phyloP scores from a whole-genome alignment of 768 basidiomycete species.

The Suillus discolor region DNA sequence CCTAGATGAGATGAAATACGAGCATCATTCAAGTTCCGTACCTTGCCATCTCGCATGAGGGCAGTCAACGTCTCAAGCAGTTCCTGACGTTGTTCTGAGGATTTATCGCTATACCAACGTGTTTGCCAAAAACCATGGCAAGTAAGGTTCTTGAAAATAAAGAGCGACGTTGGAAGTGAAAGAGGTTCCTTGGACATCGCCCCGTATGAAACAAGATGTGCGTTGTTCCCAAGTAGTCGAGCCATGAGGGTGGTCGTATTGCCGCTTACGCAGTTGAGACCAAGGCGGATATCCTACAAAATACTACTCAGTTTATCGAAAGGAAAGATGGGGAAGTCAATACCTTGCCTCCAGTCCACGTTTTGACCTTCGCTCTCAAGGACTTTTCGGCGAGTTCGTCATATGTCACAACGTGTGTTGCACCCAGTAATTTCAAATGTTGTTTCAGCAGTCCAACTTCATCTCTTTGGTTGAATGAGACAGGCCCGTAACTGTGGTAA shows the following conservation, averaged over 20 bases:
- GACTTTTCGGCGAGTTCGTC: constrained; percentile 66
- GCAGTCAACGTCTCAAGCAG: constrained; percentile 54
- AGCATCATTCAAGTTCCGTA: constrained; percentile 23
- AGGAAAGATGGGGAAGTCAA: constrained; percentile 12
- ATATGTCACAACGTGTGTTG: constrained; percentile 77
- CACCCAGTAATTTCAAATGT: constrained; percentile 63
- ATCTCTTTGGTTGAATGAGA: constrained; percentile 40
- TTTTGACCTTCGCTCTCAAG: constrained; percentile 54
- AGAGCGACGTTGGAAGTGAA: constrained; percentile 71
- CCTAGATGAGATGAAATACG: constrained; percentile 11
- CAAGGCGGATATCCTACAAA: constrained; percentile 43
- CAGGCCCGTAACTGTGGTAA: constrained; percentile 6
- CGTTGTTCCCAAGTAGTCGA: constrained; percentile 62
- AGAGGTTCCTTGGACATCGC: constrained; percentile 89
- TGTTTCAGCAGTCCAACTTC: constrained; percentile 51
- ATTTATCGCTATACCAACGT: constrained; percentile 61
- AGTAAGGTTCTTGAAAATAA: constrained; percentile 85
- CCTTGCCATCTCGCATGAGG: constrained; percentile 59
- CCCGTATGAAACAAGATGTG: constrained; percentile 84
- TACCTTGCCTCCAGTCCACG: constrained; percentile 69
- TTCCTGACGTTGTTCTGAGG: constrained; percentile 48
- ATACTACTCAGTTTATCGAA: constrained; percentile 12
- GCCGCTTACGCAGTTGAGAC: constrained; percentile 66
- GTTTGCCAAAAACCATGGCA: constrained; percentile 81
- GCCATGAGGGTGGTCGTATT: constrained; percentile 70